Evolutionary conservation across 179 eudicot species (phyloP), one percentile per base, ranked within the genome.

Genomic region (Beta lomatogona): DNA sequence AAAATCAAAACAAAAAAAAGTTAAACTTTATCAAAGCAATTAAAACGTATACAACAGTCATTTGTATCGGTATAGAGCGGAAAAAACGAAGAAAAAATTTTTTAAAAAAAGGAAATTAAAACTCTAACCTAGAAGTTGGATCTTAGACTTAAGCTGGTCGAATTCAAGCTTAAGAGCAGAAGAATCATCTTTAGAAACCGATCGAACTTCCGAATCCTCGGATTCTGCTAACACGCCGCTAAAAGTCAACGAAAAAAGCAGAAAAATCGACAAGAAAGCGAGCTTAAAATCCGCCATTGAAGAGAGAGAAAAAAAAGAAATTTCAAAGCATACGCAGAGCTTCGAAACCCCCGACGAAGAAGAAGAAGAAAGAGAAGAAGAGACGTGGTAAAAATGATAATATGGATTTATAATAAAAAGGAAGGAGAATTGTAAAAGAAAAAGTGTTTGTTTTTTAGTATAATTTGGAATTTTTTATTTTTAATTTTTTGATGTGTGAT

Each of bases 121-220:
- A 86, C 25, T 6, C 31, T 53, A 41, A 93, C 96, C 96, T 13
- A 93, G 88, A 25, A 87, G 73, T 10, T 82, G 91, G 88, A 92
- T 90, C 90, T 88, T 86, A 57, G 94, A 92, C 80, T 86, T 87
- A 65, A 92, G 96, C 54, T 88, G 86, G 48, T 88, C 89, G 59
- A 93, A 80, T 84, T 91, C 87, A 80, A 87, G 76, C 77, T 73
- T 81, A 63, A 82, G 80, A 71, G 87, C 21, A 16, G 89, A 85
- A 74, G 90, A 74, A 83, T 89, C 86, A 78, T 88, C 91, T 12
- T 78, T 11, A 67, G 73, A 88, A 18, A 83, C 85, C 78, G 87
- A 87, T 83, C 80, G 84, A 85, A 59, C 58, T 73, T 83, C 82
- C 58, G 81, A 68, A 46, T 69, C 84, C 28, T 65, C 87, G 57